Evolutionary conservation across 441 rosid genomes (phyloP).

Genomic region (Geranium incanum): DNA sequence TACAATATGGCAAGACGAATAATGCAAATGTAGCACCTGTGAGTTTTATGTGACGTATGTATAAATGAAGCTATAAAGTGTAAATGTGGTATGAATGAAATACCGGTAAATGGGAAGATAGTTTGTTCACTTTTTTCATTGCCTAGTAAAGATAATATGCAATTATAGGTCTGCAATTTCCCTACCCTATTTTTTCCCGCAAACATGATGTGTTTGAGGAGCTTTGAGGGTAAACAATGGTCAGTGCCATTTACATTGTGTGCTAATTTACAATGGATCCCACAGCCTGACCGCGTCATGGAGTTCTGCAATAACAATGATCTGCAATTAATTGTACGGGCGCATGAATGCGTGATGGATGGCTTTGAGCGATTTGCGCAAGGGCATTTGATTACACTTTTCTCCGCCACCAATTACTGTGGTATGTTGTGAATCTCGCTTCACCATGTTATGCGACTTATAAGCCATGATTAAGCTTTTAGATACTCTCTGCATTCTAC

Average conservation of each 20-base stretch:
- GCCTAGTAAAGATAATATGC: not conserved
- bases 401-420: slow-evolving; percentile 94
- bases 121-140: not conserved
- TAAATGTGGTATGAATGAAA: too few species aligned
- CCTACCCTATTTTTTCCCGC: not conserved
- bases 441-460: not conserved
- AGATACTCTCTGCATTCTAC: slow-evolving; percentile 16
- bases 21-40: too few species aligned
- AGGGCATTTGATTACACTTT: slow-evolving; percentile 92
- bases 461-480: slow-evolving; percentile 3
- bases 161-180: not conserved
- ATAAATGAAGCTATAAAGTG: not conserved
- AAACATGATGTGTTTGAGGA: too few species aligned
- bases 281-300: slow-evolving; percentile 98
- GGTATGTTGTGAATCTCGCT: slow-evolving; percentile 39
- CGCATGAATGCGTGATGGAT: slow-evolving; percentile 98
- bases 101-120: not conserved
- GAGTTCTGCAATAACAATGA: slow-evolving; percentile 96
- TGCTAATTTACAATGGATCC: slow-evolving; percentile 22
- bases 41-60: too few species aligned
- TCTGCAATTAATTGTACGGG: slow-evolving; percentile 92
- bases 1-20: too few species aligned
- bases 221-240: too few species aligned
- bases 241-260: not conserved
- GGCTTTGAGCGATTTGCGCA: slow-evolving; percentile 98